These are phyloP conservation scores for Tritrichomonas foetus DNA, from an alignment of 208 protist species.

Conservation along the genomic window DNA sequence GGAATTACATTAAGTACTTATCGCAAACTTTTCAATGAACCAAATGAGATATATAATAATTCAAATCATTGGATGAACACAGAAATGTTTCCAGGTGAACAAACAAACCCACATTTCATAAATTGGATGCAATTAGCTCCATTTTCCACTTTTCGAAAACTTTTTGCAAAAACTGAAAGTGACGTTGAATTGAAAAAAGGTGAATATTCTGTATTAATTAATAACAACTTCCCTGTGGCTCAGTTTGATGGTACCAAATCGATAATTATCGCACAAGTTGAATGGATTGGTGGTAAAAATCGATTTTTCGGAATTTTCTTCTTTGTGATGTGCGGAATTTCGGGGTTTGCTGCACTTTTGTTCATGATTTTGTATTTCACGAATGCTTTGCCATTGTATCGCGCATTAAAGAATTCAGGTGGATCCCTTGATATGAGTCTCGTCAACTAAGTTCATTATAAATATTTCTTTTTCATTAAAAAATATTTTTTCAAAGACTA, in stretches of 20 bases:
- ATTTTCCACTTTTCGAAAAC: constrained; percentile 90
- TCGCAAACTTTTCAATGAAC: neutral
- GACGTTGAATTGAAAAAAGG: constrained; percentile 47
- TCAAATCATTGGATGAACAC: neutral
- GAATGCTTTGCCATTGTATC: neutral
- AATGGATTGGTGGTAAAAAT: constrained; percentile 86
- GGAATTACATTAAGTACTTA: neutral
- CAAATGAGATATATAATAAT: neutral
- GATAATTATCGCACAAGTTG: constrained; percentile 78
- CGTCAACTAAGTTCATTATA: neutral
- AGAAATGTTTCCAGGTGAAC: neutral
- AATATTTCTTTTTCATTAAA: neutral
- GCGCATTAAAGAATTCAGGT: neutral
- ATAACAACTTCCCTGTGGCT: constrained; percentile 62
- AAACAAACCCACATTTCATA: constrained; percentile 86
- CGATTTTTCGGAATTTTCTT: constrained; percentile 80
- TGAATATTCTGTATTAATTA: constrained; percentile 11
- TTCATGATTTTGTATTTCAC: neutral
- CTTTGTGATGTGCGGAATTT: constrained; percentile 67
- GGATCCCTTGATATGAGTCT: neutral
- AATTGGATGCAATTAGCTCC: constrained; percentile 91
- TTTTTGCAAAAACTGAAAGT: constrained; percentile 77
- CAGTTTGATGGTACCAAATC: constrained; percentile 81
- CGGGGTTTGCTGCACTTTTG: neutral
- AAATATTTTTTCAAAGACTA: neutral